These are phyloP conservation scores for Colletotrichum sp. DNA, from an alignment of 2,329 filamentous ascomycete species.

Conservation along the genomic window DNA sequence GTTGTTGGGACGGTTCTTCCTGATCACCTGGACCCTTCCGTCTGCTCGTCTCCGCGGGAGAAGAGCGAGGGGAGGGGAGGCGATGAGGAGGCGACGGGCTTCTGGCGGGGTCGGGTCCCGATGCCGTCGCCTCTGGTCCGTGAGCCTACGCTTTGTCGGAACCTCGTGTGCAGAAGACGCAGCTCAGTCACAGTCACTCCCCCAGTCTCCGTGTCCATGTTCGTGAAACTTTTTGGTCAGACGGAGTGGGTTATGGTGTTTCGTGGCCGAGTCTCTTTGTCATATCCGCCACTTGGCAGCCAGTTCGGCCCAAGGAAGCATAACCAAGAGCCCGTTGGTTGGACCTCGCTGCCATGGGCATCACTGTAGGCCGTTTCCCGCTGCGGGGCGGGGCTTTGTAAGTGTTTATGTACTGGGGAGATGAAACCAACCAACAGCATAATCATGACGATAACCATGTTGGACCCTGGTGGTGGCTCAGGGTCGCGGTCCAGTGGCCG, in stretches of 20 bases:
- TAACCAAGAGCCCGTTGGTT: background rate
- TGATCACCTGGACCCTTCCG: background rate
- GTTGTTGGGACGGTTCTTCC: background rate
- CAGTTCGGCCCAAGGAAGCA: background rate
- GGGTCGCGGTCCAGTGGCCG: background rate
- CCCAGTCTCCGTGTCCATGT: background rate
- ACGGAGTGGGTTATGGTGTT: conserved; percentile 1
- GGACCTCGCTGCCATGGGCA: background rate
- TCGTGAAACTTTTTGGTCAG: conserved; percentile 7
- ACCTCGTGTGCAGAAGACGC: background rate
- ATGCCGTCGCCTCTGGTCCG: background rate
- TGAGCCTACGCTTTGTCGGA: conserved; percentile 4
- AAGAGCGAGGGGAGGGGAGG: background rate
- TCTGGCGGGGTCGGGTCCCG: background rate
- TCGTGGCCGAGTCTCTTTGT: background rate
- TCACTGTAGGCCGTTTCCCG: background rate
- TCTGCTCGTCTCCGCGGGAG: background rate
- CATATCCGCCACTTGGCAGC: background rate
- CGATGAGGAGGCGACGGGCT: background rate
- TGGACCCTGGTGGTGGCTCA: background rate
- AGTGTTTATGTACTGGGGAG: background rate
- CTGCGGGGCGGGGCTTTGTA: background rate
- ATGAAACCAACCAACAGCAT: background rate
- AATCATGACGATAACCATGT: background rate
- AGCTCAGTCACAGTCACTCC: background rate